Evolutionary conservation across 768 basidiomycete genomes (phyloP).

Genomic region (Lyophyllum atratum): DNA sequence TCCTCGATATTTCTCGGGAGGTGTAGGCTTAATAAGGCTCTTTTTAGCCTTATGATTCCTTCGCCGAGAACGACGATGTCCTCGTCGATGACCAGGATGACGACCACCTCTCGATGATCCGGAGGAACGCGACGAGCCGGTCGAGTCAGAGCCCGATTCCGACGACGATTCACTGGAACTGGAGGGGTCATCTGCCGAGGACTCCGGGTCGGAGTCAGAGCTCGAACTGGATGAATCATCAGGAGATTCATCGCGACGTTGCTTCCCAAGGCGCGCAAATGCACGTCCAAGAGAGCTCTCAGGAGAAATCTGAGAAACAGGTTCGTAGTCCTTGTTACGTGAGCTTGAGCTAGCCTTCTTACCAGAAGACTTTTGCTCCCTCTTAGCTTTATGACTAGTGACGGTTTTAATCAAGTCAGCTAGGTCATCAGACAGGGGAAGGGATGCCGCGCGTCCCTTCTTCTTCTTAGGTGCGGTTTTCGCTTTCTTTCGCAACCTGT

Average conservation of each 20-base stretch:
- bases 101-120: neutral
- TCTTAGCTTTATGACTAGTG: neutral
- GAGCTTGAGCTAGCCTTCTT: neutral
- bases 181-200: neutral
- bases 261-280: neutral
- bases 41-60: neutral
- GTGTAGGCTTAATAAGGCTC: slow-evolving; percentile 16
- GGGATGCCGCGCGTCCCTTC: neutral
- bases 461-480: neutral
- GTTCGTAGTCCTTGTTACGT: neutral
- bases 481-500: neutral
- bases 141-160: neutral
- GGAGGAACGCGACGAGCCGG: neutral
- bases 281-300: neutral
- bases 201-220: neutral
- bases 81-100: neutral
- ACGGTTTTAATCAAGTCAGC: neutral
- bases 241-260: neutral
- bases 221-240: neutral
- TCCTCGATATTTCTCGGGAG: slow-evolving; percentile 20
- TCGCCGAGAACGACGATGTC: neutral
- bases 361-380: neutral
- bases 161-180: neutral
- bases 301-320: neutral
- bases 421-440: slow-evolving; percentile 1